Conservation (phyloP, 2,329 filamentous ascomycete genomes). For the Paecilomyces formosus region DNA sequence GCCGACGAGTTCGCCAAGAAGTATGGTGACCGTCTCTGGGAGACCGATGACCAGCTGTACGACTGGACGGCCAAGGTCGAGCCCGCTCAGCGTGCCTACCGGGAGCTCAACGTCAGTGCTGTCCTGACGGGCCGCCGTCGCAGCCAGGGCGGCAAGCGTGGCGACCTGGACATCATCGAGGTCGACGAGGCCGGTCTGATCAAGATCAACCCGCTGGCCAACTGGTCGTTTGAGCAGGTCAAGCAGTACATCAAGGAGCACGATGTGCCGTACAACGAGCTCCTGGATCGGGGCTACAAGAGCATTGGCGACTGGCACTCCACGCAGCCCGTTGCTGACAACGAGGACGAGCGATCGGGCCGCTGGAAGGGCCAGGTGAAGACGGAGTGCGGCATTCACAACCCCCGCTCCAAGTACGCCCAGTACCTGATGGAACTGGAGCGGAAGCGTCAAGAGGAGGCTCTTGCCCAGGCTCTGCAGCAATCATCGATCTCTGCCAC, state of each 20-base stretch:
- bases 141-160: constrained; percentile 88
- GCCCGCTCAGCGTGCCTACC: constrained; percentile 84
- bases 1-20: constrained; percentile 70
- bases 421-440: constrained; percentile 72
- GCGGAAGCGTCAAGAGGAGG: constrained; percentile 56
- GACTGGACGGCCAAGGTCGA: constrained; percentile 98
- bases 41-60: constrained; percentile 79
- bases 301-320: constrained; percentile 98
- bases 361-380: constrained; percentile 95
- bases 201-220: constrained; percentile 96
- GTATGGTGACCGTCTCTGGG: constrained; percentile 79
- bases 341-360: constrained; percentile 91
- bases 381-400: constrained; percentile 98
- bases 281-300: constrained; percentile 94
- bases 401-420: constrained; percentile 89
- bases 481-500: constrained; percentile 18
- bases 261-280: constrained; percentile 85
- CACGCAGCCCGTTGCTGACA: constrained; percentile 78
- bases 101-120: constrained; percentile 77
- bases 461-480: constrained; percentile 39
- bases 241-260: constrained; percentile 79
- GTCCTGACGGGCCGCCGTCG: constrained; percentile 86
- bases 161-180: constrained; percentile 84
- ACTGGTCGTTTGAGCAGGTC: constrained; percentile 89
- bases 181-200: constrained; percentile 84